Evolutionary conservation across 495 filamentous ascomycete genomes (phyloP), one percentile per base, ranked within the genome.

Genomic region (Trichoderma reesei): DNA sequence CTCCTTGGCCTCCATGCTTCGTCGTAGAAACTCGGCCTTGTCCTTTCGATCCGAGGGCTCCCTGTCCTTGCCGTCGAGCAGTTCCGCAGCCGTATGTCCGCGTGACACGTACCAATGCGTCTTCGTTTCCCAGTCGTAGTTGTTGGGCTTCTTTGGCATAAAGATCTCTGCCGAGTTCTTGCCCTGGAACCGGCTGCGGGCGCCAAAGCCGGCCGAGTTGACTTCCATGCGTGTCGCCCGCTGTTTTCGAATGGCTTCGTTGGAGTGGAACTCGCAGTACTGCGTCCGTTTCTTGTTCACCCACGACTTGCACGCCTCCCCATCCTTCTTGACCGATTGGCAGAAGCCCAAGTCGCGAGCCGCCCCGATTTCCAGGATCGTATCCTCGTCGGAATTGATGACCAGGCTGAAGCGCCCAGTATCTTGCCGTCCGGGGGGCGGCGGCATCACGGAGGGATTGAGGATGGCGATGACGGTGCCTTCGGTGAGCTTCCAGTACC

Each of bases 401-500:
- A 88, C 85, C 34, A 99, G 79, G 41, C 87, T 90, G 73, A 97
- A 99, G 33, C 83, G 80, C 33, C 90, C 90, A 5, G 89, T 92
- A 64, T 90, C 88, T 14, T 86, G 78, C 61, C 85, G 85, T 14
- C 82, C 79, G 3, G 83, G 83, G 0, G 86, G 86, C 3, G 95
- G 95, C 9, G 92, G 90, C 83, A 99, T 87, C 67, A 98, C 88
- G 3, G 75, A 85, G 0, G 95, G 94, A 68, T 98, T 99, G n/a
- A 99, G 78, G 41, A 99, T 88, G 8, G 95, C 94, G 61, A 99
- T 80, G 3, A 98, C 79, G 0, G 90, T 96, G 26, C 95, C 94
- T 3, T 89, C 83, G 0, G 87, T 85, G 5, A 98, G 79, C 70
- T 95, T 92, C 86, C 92, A 96, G 77, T 91, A 97, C 44, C 87